Percentiles rank a stretch among this genome's conserved stretches.
Conservation (phyloP, 495 filamentous ascomycete species). For the Lichina pygmaea region DNA sequence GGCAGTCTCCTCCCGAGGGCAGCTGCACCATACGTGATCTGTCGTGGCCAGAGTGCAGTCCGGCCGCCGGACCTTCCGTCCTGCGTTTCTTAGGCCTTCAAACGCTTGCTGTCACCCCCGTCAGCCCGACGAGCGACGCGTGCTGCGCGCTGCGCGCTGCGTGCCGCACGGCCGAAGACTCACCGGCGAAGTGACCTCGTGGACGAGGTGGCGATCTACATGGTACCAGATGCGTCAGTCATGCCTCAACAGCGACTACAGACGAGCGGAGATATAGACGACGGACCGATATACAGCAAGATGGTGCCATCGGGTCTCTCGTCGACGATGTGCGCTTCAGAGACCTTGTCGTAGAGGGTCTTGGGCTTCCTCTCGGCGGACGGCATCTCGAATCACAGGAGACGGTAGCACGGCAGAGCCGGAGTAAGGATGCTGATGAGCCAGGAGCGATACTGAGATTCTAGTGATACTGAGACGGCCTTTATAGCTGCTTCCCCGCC, state of each 20-base stretch:
- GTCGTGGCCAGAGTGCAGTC: constrained; percentile 93
- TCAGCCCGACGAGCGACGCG: constrained; percentile 4
- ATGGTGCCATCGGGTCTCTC: constrained; percentile 82
- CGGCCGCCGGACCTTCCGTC: constrained; percentile 64
- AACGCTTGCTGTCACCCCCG: constrained; percentile 53
- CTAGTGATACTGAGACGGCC: not conserved
- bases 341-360: constrained; percentile 96
- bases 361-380: constrained; percentile 45
- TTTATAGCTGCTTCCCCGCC: not conserved
- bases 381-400: constrained; percentile 29
- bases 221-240: not conserved
- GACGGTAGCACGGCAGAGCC: too few relatives aligned
- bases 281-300: constrained; percentile 68
- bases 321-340: constrained; percentile 77
- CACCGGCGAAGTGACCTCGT: constrained; percentile 90
- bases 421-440: not conserved
- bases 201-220: constrained; percentile 73
- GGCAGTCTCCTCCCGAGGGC: not conserved
- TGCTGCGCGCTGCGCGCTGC: not conserved
- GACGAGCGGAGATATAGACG: not conserved
- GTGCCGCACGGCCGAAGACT: not conserved
- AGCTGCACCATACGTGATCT: constrained; percentile 51
- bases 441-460: not conserved
- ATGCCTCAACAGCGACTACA: too few relatives aligned
- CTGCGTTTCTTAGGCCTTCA: constrained; percentile 72